These are phyloP conservation scores for Zymoseptoria brevis DNA, from an alignment of 2,329 filamentous ascomycete species.

Conservation along the genomic window DNA sequence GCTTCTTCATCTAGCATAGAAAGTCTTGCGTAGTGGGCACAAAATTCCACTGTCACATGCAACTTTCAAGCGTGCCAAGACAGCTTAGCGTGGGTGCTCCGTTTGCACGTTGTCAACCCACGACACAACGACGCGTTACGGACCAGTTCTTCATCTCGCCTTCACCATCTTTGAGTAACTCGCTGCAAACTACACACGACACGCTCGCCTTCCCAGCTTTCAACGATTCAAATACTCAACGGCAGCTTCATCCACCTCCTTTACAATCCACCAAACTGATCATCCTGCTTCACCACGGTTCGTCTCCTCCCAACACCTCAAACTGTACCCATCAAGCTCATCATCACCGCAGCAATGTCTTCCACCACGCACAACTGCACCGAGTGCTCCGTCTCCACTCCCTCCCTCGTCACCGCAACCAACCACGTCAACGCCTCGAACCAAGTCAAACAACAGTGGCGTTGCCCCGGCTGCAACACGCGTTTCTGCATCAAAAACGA, in stretches of 20 bases:
- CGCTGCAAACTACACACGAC: no score
- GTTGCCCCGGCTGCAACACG: background rate
- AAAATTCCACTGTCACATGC: background rate
- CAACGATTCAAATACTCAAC: no score
- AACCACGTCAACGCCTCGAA: background rate
- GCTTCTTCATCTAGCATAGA: no score
- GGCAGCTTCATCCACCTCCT: no score
- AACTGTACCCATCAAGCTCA: background rate
- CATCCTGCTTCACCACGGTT: no score
- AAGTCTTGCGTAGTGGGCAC: no score
- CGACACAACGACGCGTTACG: background rate
- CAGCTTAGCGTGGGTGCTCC: background rate
- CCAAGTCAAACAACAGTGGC: background rate
- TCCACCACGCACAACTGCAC: background rate
- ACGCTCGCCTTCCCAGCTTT: no score
- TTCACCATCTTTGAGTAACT: background rate
- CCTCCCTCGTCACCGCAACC: background rate
- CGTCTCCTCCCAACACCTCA: background rate
- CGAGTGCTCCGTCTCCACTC: background rate
- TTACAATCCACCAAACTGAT: no score
- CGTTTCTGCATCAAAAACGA: background rate
- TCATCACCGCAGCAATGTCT: background rate
- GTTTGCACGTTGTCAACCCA: background rate
- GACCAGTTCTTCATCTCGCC: background rate
- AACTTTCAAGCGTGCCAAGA: background rate